phyloP scores from a whole-genome alignment of 108 stramenopile species.

The Licmophora abbreviata region DNA sequence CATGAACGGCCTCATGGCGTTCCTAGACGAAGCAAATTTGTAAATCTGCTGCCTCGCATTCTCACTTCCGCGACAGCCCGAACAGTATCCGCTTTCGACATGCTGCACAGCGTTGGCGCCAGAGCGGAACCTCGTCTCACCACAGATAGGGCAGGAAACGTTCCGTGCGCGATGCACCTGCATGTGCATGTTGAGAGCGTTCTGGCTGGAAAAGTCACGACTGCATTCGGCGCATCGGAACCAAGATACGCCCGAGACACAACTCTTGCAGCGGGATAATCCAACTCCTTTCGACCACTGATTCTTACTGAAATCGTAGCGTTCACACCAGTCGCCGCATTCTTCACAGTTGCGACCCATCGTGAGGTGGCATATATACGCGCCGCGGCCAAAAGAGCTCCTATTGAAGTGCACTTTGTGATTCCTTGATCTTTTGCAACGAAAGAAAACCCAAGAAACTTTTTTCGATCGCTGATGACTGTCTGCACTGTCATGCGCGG shows the following conservation, averaged over 20 bases:
- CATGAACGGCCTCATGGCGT: slow-evolving; percentile 37
- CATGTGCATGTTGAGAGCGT: slow-evolving; percentile 68
- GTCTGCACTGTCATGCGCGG: not conserved
- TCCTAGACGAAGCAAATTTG: slow-evolving; percentile 23
- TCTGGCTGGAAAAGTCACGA: slow-evolving; percentile 32
- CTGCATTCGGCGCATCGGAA: slow-evolving; percentile 36
- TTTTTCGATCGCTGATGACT: not conserved
- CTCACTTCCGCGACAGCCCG: slow-evolving; percentile 38
- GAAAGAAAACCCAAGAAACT: not conserved
- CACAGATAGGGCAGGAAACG: slow-evolving; percentile 63
- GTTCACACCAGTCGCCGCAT: slow-evolving; percentile 18
- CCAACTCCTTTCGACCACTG: slow-evolving; percentile 59
- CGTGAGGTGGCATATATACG: not conserved
- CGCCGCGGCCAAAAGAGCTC: not conserved
- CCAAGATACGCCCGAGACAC: slow-evolving; percentile 19
- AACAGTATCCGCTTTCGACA: slow-evolving; percentile 61
- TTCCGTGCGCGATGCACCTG: slow-evolving; percentile 64
- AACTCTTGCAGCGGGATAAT: slow-evolving; percentile 40
- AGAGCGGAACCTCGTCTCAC: slow-evolving; percentile 40
- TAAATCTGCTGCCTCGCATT: slow-evolving; percentile 62
- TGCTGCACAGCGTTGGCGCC: slow-evolving; percentile 71
- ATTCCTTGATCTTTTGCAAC: too few relatives aligned
- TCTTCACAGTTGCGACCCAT: slow-evolving; percentile 48
- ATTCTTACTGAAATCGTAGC: slow-evolving; percentile 35
- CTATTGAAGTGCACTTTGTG: too few relatives aligned